These are phyloP conservation scores for Mortierella sp. DNA, from an alignment of 371 early-diverging fungal genomes.

Conservation along the genomic window DNA sequence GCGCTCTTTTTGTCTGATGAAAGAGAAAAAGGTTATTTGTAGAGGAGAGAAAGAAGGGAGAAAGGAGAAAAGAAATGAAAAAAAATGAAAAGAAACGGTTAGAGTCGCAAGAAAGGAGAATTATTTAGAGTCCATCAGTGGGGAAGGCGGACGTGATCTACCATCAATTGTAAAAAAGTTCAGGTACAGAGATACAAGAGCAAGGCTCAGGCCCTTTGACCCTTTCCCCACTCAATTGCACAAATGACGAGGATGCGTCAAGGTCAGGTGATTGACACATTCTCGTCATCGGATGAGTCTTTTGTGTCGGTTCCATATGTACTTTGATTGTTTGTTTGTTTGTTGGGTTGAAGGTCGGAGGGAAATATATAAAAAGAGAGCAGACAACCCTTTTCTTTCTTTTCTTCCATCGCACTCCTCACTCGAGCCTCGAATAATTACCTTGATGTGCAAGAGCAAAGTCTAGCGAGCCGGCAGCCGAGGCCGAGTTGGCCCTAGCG, in stretches of 20 bases:
- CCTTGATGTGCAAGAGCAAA: constrained; percentile 26
- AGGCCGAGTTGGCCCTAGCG: constrained; percentile 29
- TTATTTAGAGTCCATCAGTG: not conserved
- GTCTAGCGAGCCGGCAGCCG: constrained; percentile 35
- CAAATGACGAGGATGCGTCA: constrained; percentile 29
- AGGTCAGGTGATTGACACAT: constrained; percentile 28
- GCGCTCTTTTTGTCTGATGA: constrained; percentile 25
- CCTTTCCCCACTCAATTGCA: not conserved
- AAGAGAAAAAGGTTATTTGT: not conserved
- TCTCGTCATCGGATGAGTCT: constrained; percentile 7
- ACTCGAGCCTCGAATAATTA: not conserved
- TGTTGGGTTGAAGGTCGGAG: not conserved
- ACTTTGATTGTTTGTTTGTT: not conserved
- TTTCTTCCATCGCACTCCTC: not conserved
- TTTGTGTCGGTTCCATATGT: not conserved
- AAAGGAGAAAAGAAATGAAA: not conserved
- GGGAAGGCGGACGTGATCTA: not conserved
- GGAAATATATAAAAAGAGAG: constrained; percentile 6
- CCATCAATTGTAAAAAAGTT: not conserved
- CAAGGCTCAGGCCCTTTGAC: no score
- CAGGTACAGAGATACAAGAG: not conserved
- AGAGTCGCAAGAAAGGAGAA: not conserved
- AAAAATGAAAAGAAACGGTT: not conserved
- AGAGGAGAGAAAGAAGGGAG: not conserved
- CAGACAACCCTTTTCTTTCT: not conserved